These are phyloP conservation scores for Pythium plurisporium DNA, from an alignment of 352 stramenopile species.

Conservation along the genomic window DNA sequence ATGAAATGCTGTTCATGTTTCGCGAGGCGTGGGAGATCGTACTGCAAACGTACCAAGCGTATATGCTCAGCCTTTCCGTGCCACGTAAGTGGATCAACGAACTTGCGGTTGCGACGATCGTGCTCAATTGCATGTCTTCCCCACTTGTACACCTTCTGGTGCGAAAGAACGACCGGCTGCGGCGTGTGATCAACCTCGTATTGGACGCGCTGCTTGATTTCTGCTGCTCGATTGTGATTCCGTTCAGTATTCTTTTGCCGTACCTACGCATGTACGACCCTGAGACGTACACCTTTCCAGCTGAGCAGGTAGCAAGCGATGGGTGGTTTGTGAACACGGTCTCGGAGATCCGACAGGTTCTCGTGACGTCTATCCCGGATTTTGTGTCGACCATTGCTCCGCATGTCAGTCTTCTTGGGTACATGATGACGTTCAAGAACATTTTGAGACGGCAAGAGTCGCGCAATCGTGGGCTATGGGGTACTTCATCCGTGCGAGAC, in stretches of 20 bases:
- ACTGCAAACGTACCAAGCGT: slow-evolving; percentile 24
- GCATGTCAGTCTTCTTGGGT: slow-evolving; percentile 2
- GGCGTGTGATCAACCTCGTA: slow-evolving; percentile 11
- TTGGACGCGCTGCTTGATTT: slow-evolving; percentile 18
- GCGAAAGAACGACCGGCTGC: neutral
- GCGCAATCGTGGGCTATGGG: neutral
- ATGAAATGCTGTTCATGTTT: slow-evolving; percentile 9
- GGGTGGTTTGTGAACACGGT: slow-evolving; percentile 13
- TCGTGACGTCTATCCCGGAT: slow-evolving; percentile 14
- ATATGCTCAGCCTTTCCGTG: slow-evolving; percentile 17
- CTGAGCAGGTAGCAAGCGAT: slow-evolving; percentile 5
- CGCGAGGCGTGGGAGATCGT: slow-evolving; percentile 21
- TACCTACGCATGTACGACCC: slow-evolving; percentile 11
- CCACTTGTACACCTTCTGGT: slow-evolving; percentile 8
- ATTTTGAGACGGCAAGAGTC: neutral
- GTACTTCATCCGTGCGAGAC: neutral
- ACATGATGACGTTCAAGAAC: slow-evolving; percentile 12
- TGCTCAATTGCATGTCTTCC: slow-evolving; percentile 13
- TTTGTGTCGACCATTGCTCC: slow-evolving; percentile 13
- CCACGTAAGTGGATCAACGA: slow-evolving; percentile 22
- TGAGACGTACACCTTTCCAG: neutral
- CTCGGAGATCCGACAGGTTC: slow-evolving; percentile 8
- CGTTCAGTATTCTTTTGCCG: slow-evolving; percentile 16
- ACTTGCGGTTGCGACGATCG: slow-evolving; percentile 13
- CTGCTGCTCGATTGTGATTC: slow-evolving; percentile 23